phyloP scores from a whole-genome alignment of 352 stramenopile genomes.

The Phytophthora hibernalis region DNA sequence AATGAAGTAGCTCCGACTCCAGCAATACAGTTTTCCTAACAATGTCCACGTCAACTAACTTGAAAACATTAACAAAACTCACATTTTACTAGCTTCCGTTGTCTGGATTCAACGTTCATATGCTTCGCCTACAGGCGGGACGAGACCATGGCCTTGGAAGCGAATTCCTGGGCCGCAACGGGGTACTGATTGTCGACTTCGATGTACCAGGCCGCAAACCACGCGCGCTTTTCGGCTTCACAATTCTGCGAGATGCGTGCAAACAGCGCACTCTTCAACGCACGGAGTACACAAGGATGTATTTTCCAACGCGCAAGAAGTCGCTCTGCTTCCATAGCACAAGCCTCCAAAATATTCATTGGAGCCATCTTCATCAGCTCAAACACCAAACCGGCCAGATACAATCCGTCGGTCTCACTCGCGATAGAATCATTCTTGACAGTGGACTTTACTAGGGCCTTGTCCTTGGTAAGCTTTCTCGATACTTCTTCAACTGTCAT shows the following conservation, averaged over 20 bases:
- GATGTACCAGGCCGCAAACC: constrained; percentile 68
- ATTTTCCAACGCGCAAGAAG: constrained; percentile 36
- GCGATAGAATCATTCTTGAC: constrained; percentile 4
- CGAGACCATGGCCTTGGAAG: background rate
- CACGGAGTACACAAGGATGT: constrained; percentile 26
- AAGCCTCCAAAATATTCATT: constrained; percentile 43
- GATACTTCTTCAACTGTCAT: background rate
- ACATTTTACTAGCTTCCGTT: constrained; percentile 6
- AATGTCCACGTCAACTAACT: constrained; percentile 8
- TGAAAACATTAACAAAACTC: constrained; percentile 2
- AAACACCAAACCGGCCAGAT: constrained; percentile 59
- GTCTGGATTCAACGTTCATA: background rate
- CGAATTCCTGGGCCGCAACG: background rate
- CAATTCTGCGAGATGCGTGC: constrained; percentile 60
- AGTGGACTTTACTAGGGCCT: background rate
- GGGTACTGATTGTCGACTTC: constrained; percentile 54
- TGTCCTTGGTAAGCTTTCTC: background rate
- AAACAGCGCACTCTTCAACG: constrained; percentile 54
- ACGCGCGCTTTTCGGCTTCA: constrained; percentile 66
- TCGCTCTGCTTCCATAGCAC: constrained; percentile 52
- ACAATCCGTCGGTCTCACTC: constrained; percentile 45
- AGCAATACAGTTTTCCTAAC: constrained; percentile 10
- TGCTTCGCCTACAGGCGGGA: constrained; percentile 33
- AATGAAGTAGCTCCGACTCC: background rate
- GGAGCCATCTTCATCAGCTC: constrained; percentile 72